A percentile compares a stretch with the other conserved stretches of the same genome.
phyloP scores from a whole-genome alignment of 768 basidiomycete genomes.

The Dioszegia aurantiaca region DNA sequence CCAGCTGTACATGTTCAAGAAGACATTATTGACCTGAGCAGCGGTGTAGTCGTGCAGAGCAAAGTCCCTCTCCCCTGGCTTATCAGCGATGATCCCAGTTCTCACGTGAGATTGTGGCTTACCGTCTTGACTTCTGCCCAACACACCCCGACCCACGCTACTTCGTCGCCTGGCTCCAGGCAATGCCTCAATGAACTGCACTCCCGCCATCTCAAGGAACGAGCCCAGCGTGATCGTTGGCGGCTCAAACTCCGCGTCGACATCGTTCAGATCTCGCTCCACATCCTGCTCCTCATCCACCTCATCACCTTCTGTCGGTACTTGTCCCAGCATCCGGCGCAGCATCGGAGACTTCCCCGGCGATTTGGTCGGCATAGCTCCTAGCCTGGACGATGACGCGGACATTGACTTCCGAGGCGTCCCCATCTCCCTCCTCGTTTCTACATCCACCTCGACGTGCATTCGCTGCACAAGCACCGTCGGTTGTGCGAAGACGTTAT shows the following conservation, averaged over 20 bases:
- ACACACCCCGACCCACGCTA: slow-evolving; percentile 44
- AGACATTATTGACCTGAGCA: slow-evolving; percentile 38
- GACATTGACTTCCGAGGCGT: not conserved
- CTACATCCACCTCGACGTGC: not conserved
- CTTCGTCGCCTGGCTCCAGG: slow-evolving; percentile 45
- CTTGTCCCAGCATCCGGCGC: slow-evolving; percentile 15
- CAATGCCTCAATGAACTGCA: slow-evolving; percentile 50
- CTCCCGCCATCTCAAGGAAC: slow-evolving; percentile 53
- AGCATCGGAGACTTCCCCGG: slow-evolving; percentile 23
- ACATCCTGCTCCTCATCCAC: slow-evolving; percentile 12
- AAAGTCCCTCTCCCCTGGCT: slow-evolving; percentile 35
- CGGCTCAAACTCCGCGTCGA: slow-evolving; percentile 29
- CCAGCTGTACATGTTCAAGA: slow-evolving; percentile 51
- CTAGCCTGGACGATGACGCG: not conserved
- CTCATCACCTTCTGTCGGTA: slow-evolving; percentile 3
- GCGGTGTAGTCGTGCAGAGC: slow-evolving; percentile 46
- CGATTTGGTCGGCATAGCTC: slow-evolving; percentile 4
- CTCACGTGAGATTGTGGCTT: not conserved
- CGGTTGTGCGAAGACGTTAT: slow-evolving; percentile 10
- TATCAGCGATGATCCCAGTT: not conserved
- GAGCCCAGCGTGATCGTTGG: slow-evolving; percentile 40
- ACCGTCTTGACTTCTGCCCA: slow-evolving; percentile 22
- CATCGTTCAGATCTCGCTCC: not conserved
- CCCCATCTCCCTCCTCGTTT: not conserved
- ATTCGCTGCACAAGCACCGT: not conserved